phyloP scores from a whole-genome alignment of 768 basidiomycete genomes.

The Kwoniella sp. region DNA sequence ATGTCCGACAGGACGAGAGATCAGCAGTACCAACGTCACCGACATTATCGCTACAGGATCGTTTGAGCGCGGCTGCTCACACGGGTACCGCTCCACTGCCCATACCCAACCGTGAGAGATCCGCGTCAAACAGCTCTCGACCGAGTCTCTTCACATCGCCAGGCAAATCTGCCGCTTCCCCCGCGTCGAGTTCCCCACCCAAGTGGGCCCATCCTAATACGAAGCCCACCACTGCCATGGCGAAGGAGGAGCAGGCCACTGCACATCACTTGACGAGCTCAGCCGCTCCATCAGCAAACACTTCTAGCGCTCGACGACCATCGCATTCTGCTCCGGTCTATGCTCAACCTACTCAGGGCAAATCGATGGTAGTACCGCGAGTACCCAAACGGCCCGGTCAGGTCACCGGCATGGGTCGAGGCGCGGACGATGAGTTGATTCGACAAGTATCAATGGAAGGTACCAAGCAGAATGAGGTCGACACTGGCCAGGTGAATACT shows the following conservation, averaged over 20 bases:
- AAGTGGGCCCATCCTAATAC: slow-evolving; percentile 5
- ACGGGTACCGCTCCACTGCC: slow-evolving; percentile 2
- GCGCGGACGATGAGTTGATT: slow-evolving; percentile 17
- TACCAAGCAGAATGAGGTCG: not conserved
- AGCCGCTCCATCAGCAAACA: not conserved
- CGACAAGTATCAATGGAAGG: slow-evolving; percentile 18
- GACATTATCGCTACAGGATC: slow-evolving; percentile 32
- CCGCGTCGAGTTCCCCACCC: slow-evolving; percentile 12
- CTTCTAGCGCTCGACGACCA: not conserved
- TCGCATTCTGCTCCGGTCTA: slow-evolving; percentile 21
- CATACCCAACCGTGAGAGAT: slow-evolving; percentile 1
- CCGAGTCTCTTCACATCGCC: slow-evolving; percentile 10
- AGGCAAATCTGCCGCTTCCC: slow-evolving; percentile 1
- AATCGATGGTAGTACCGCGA: slow-evolving; percentile 44
- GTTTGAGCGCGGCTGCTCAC: slow-evolving; percentile 36
- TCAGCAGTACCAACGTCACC: not conserved
- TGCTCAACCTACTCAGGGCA: slow-evolving; percentile 31
- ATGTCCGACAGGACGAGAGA: slow-evolving; percentile 11
- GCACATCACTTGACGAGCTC: not conserved
- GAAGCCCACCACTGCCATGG: slow-evolving; percentile 15
- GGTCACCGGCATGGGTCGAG: slow-evolving; percentile 36
- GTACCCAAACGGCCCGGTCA: slow-evolving; percentile 44
- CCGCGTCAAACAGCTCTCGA: slow-evolving; percentile 6
- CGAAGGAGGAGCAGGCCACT: slow-evolving; percentile 1
- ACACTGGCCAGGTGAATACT: not conserved